Evolutionary conservation across 106 monocot genomes (phyloP), one percentile per base, ranked within the genome.

Genomic region (Chionographis japonica): DNA sequence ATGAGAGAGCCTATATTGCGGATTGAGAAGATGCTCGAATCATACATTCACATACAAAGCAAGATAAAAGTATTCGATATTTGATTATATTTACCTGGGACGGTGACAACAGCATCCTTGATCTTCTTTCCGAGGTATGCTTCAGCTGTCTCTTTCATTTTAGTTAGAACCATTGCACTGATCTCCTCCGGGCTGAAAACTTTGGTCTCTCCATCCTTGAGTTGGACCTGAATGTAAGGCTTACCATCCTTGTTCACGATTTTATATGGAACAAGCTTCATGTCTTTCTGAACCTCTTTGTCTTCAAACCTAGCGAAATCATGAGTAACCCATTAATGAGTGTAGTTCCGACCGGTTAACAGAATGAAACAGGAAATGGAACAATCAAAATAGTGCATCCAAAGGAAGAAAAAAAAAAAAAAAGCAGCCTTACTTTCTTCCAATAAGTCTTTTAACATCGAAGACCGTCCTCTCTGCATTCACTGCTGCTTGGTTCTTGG

Each of bases 151-250:
- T 77, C 77, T 53, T 77, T 77, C 77, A 77, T 77, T n/a, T 67
- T 77, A 19, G 72, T 66, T 12, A 72, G 59, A 61, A 78, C 50
- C 78, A 78, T 78, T 17, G 78, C 71, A 37, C 66, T 72, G 40
- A 79, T 68, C 67, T 79, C 78, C 55, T 79, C 78, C 12, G 78
- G 72, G 51, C 78, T 79, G 67, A 79, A 79, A 40, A 66, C 53
- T 60, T 72, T 78, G 0, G 72, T 72, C 37, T 78, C 71, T 40
- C 78, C 78, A 20, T 71, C 65, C 60, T 72, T 78, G 18, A 66
- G 51, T 17, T 78, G 50, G 42, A 78, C 78, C 58, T 78, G 71
- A 9, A 78, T 78, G 52, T 78, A 78, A 20, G 78, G 72, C 50
- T 78, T 78, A 0, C 71, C 78, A 51, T 78, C 72, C 60, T 66